Evolutionary conservation across 371 early-diverging fungal genomes (phyloP), one percentile per base, ranked within the genome.

Genomic region (Dichotomocladium elegans): DNA sequence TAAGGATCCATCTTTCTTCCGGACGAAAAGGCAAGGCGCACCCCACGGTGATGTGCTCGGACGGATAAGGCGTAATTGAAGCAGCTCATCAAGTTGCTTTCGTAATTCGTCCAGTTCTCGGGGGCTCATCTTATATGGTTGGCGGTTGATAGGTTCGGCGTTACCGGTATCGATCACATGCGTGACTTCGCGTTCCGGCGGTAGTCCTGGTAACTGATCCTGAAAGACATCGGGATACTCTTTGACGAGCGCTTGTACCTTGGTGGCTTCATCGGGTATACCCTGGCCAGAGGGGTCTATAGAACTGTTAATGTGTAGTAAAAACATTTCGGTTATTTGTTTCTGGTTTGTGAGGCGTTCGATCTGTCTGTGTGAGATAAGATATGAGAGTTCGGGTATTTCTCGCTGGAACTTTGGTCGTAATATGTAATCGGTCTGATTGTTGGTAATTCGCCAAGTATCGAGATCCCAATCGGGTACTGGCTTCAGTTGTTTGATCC

Each of bases 41-140:
- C 4, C 47, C 41, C 1, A 30, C 47, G 37, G 24, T 15, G 26
- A 54, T 45, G 7, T 33, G 33, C 33, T 33, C 14, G 33, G 33
- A 33, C 33, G 33, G n/a, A 33, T 33, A 9, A 33, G n/a, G 47
- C 41, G 3, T 45, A 42, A 8, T 45, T n/a, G 47, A 10, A 42
- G 55, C 1, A 54, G 27, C 1, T 42, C 55, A 27, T 37, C 35
- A n/a, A 33, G 33, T 33, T 33, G 33, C 33, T 33, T 33, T 9
- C 14, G 8, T n/a, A 33, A n/a, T 33, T 54, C 47, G 11, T 54
- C 55, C 37, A 41, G 14, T n/a, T n/a, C n/a, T n/a, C n/a, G n/a
- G n/a, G n/a, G n/a, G n/a, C n/a, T n/a, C n/a, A n/a, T n/a, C n/a
- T 54, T 54, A 21, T 34, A 54, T 4, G 55, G 55, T 14, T 37